Base-by-base conservation (phyloP, 2,329 filamentous ascomycete species). In the Niveomyces coronatus region DNA sequence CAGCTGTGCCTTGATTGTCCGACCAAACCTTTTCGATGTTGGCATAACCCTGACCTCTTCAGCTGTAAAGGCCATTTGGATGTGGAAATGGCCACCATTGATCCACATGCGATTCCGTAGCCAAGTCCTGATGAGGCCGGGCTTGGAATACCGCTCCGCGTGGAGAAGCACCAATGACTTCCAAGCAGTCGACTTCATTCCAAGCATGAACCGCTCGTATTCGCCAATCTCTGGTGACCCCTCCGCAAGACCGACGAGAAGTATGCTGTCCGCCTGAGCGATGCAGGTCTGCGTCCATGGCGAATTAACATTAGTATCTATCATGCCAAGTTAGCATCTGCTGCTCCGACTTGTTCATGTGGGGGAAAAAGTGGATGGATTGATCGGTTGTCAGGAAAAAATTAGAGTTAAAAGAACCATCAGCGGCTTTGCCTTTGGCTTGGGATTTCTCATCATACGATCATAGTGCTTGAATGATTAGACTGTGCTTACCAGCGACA, bases 241-340 rank as follows among this genome's bases (percentile, higher is more conserved):
- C 55, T 96, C 91, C 1, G 88, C 91, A 11, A 96, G 64, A 1
- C 87, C 91, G 19, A 98, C 86, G 8, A 98, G 70, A 7, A 98
- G 70, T 46, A 98, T 95, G 49, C 88, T 95, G 60, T 98, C 91
- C 2, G 91, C 91, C 60, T 98, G 91, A 13, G 83, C 82, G 47
- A 98, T 95, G 56, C 93, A 98, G 0, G 91, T 96, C 53, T 95
- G 87, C 1, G 93, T 98, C 91, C 91, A 98, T 0, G 89, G 88
- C 2, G 93, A 86, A 51, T 94, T 96, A 50, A 96, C 91, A 44
- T 80, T 94, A 4, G 93, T 98, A 58, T 98, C 91, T 81, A 37
- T 42, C n/a, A 32, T 15, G 20, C 44, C 14, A 17, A 14, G 18
- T 42, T 42, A 40, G 39, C 33, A 16, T 18, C 32, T 28, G 31